These are phyloP conservation scores for Spiromastix sp. DNA, from an alignment of 2,329 filamentous ascomycete species.

Conservation along the genomic window DNA sequence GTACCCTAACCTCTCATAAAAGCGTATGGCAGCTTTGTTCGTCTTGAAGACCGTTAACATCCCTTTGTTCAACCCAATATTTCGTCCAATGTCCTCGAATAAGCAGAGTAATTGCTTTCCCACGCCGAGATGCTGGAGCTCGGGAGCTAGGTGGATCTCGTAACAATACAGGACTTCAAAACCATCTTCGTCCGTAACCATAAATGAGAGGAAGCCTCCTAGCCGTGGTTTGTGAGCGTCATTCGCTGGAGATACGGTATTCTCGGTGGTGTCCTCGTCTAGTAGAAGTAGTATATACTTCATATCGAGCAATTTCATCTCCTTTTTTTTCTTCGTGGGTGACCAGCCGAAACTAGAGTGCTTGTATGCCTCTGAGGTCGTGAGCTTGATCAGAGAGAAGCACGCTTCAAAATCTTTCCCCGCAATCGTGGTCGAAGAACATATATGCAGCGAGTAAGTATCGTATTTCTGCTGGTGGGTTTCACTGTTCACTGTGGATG, in stretches of 20 bases:
- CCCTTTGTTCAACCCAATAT: constrained; percentile 40
- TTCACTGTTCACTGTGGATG: constrained; percentile 3
- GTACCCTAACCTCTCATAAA: constrained; percentile 45
- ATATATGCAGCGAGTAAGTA: constrained; percentile 19
- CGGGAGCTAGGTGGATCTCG: constrained; percentile 45
- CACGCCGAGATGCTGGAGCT: constrained; percentile 39
- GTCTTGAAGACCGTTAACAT: constrained; percentile 52
- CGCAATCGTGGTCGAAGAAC: constrained; percentile 28
- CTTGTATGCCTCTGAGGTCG: constrained; percentile 44
- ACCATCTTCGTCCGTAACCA: constrained; percentile 47
- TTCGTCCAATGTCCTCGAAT: constrained; percentile 38
- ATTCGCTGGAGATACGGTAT: neutral
- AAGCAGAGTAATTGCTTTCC: constrained; percentile 41
- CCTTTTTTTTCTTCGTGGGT: constrained; percentile 39
- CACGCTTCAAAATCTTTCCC: constrained; percentile 37
- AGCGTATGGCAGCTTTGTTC: constrained; percentile 37
- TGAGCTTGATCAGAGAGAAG: constrained; percentile 43
- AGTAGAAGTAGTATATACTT: constrained; percentile 42
- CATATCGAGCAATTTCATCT: constrained; percentile 51
- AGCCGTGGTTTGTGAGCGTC: constrained; percentile 5
- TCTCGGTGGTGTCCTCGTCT: neutral
- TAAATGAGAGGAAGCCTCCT: constrained; percentile 42
- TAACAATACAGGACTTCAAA: constrained; percentile 53
- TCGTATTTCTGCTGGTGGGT: constrained; percentile 4
- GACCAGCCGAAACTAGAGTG: constrained; percentile 46